phyloP scores from a whole-genome alignment of 208 protist species.

The Leishmania tropica region DNA sequence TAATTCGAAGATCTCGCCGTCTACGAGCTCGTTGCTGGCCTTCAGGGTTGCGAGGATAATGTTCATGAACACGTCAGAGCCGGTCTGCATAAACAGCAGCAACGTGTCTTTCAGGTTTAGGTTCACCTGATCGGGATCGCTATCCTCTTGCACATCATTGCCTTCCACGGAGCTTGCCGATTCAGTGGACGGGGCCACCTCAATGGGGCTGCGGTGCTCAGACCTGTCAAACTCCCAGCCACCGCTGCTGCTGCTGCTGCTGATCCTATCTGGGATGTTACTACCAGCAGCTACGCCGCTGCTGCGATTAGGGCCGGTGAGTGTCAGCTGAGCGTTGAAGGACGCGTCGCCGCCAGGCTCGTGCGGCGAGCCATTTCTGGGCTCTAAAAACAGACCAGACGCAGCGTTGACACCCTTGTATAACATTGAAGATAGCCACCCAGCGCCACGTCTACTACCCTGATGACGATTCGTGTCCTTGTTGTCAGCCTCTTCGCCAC shows the following conservation, averaged over 20 bases:
- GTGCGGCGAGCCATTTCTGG: slow-evolving; percentile 1
- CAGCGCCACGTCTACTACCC: background rate
- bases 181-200: slow-evolving; percentile 7
- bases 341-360: background rate
- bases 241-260: slow-evolving; percentile 14
- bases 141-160: slow-evolving; percentile 4
- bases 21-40: slow-evolving; percentile 49
- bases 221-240: slow-evolving; percentile 30
- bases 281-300: slow-evolving; percentile 1
- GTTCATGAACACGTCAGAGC: slow-evolving; percentile 73
- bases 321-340: background rate
- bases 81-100: slow-evolving; percentile 71
- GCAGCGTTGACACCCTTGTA: slow-evolving; percentile 18
- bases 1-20: slow-evolving; percentile 60
- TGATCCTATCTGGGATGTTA: background rate
- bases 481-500: slow-evolving; percentile 13
- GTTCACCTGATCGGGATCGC: slow-evolving; percentile 38
- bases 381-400: slow-evolving; percentile 14
- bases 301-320: background rate
- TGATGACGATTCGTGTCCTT: background rate
- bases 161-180: slow-evolving; percentile 13
- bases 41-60: slow-evolving; percentile 87
- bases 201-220: slow-evolving; percentile 10
- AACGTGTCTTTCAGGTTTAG: slow-evolving; percentile 79
- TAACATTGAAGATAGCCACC: slow-evolving; percentile 19